Percentiles rank a stretch among this genome's conserved stretches.
Evolutionary conservation across 1,284 basidiomycete species (phyloP).

Genomic region (Ceratobasidium sp.): DNA sequence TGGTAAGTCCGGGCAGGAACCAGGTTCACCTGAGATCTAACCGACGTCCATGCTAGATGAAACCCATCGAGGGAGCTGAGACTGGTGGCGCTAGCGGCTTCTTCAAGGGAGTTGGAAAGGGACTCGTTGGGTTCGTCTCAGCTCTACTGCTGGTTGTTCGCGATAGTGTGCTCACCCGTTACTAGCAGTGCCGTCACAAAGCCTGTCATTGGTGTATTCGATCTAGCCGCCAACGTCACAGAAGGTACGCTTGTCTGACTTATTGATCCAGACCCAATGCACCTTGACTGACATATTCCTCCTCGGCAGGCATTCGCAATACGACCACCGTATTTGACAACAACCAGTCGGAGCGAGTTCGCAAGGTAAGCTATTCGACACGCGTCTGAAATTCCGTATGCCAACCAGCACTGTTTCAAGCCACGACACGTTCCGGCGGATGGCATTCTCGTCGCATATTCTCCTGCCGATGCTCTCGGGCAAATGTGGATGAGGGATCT

Average conservation of each 20-base stretch:
- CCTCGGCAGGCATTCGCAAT: slow-evolving; percentile 84
- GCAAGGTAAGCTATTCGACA: slow-evolving; percentile 65
- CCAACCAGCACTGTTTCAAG: slow-evolving; percentile 55
- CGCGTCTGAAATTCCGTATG: slow-evolving; percentile 15
- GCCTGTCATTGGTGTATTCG: slow-evolving; percentile 96
- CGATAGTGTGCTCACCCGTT: slow-evolving; percentile 49
- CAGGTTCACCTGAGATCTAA: background rate
- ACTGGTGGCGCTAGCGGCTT: slow-evolving; percentile 95
- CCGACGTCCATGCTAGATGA: slow-evolving; percentile 68
- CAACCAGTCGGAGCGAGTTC: slow-evolving; percentile 88
- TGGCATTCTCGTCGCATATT: slow-evolving; percentile 89
- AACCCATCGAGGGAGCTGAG: slow-evolving; percentile 97
- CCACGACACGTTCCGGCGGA: slow-evolving; percentile 91
- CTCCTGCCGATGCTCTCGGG: slow-evolving; percentile 89
- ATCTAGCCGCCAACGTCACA: slow-evolving; percentile 95
- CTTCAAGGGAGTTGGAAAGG: slow-evolving; percentile 98
- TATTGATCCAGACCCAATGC: background rate
- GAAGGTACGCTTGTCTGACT: slow-evolving; percentile 85
- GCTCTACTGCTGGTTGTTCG: slow-evolving; percentile 38
- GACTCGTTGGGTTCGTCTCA: slow-evolving; percentile 85
- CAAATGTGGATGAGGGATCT: slow-evolving; percentile 97
- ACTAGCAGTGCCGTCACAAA: slow-evolving; percentile 87
- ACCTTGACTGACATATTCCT: background rate
- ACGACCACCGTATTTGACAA: slow-evolving; percentile 99
- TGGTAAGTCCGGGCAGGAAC: slow-evolving; percentile 67